A percentile compares a stretch with the other conserved stretches of the same genome.
Evolutionary conservation across 208 protist genomes (phyloP).

Genomic region (Leishmania guyanensis): DNA sequence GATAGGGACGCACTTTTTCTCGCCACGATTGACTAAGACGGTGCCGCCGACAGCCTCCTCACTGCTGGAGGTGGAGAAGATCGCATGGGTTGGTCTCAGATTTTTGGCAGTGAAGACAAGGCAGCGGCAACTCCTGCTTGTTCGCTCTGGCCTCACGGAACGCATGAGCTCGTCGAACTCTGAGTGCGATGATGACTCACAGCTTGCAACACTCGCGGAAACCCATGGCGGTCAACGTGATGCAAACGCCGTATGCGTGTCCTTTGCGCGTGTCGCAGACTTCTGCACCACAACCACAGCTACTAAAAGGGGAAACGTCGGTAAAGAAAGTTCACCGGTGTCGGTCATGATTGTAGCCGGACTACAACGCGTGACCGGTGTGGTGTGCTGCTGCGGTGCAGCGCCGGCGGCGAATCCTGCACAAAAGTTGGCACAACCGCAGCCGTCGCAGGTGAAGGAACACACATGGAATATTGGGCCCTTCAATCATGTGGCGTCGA

Average conservation of each 20-base stretch:
- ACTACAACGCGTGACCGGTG: conserved; percentile 7
- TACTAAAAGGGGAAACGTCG: not conserved
- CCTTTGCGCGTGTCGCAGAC: conserved; percentile 10
- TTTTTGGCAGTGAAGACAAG: conserved; percentile 23
- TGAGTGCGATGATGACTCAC: not conserved
- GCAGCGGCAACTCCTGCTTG: conserved; percentile 21
- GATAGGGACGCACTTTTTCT: not conserved
- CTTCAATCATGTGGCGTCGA: conserved; percentile 15
- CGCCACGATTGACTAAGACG: not conserved
- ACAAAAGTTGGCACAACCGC: not conserved
- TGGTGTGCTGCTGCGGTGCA: not conserved
- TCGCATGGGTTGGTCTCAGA: conserved; percentile 18
- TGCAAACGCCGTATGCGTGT: conserved; percentile 2
- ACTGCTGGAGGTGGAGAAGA: not conserved
- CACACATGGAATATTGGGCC: conserved; percentile 27
- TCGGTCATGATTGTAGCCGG: conserved; percentile 21
- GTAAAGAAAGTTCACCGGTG: not conserved
- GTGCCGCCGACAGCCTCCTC: not conserved
- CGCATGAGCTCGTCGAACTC: not conserved
- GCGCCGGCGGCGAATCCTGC: not conserved
- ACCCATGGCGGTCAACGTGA: not conserved
- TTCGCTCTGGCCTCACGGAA: conserved; percentile 15
- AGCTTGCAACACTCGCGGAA: not conserved
- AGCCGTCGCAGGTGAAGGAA: not conserved
- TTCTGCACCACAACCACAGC: conserved; percentile 13